phyloP scores from a whole-genome alignment of 352 stramenopile genomes.

The Discostella stelligera region DNA sequence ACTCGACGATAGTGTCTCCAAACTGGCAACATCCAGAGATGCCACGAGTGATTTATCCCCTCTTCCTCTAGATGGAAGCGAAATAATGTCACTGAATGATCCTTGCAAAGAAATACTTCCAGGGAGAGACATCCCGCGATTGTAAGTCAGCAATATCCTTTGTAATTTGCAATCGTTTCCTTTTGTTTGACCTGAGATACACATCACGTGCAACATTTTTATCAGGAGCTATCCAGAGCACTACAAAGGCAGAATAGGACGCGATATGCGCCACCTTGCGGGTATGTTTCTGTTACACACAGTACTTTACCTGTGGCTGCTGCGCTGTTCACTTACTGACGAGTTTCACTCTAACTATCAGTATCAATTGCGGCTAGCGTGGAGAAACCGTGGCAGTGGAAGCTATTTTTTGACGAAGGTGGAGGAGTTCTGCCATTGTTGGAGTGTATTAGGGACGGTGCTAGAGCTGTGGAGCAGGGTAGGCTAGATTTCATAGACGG shows the following conservation, averaged over 20 bases:
- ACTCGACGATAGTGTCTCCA: conserved; percentile 40
- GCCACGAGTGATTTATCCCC: neutral
- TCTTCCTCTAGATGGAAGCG: conserved; percentile 19
- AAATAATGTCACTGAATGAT: conserved; percentile 8
- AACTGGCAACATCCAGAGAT: conserved; percentile 7
- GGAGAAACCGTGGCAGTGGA: conserved; percentile 62
- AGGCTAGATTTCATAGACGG: conserved; percentile 37
- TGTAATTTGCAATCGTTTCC: neutral
- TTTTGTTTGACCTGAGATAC: neutral
- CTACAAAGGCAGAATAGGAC: conserved; percentile 58
- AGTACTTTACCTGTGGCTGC: neutral
- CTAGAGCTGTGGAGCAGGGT: conserved; percentile 39
- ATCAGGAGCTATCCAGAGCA: conserved; percentile 52
- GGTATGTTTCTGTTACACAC: neutral
- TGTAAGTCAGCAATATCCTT: conserved; percentile 19
- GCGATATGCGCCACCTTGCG: conserved; percentile 65
- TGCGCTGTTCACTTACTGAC: neutral
- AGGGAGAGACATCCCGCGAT: conserved; percentile 28
- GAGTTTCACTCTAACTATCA: neutral
- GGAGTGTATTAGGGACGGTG: conserved; percentile 68
- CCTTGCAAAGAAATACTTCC: neutral
- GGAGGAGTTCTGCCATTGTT: conserved; percentile 67
- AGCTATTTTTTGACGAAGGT: conserved; percentile 65
- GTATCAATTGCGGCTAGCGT: conserved; percentile 63
- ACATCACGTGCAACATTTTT: neutral